Percentiles rank a stretch among this genome's conserved stretches.
Conservation (phyloP, 352 stramenopile genomes). For the Globisporangium viniferum region DNA sequence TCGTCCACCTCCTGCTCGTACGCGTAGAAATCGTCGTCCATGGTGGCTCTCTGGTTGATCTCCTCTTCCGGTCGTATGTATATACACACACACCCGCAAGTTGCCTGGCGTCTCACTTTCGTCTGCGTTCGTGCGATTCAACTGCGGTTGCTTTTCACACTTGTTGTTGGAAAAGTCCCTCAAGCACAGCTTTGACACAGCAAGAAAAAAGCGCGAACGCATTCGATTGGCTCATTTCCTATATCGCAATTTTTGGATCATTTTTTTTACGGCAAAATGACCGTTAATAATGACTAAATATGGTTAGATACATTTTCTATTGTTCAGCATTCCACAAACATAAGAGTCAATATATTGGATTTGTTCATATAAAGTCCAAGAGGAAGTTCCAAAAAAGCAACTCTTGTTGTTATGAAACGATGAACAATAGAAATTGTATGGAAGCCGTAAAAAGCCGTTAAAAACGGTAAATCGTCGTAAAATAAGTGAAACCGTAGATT, state of each 20-base stretch:
- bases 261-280: too few relatives aligned
- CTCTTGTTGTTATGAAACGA: too few relatives aligned
- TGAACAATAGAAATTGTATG: background rate
- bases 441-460: background rate
- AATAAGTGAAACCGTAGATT: background rate
- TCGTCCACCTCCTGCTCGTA: slow-evolving; percentile 77
- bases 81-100: background rate
- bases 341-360: too few relatives aligned
- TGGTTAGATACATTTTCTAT: too few relatives aligned
- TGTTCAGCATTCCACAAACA: too few relatives aligned
- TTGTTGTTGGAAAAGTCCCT: background rate
- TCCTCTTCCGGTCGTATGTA: background rate
- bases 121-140: background rate
- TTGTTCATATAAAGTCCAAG: too few relatives aligned
- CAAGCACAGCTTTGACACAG: background rate
- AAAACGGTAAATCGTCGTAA: background rate
- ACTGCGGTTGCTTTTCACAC: background rate
- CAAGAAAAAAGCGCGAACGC: slow-evolving; percentile 24
- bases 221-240: slow-evolving; percentile 23
- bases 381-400: too few relatives aligned
- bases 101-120: background rate
- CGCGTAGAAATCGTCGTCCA: slow-evolving; percentile 70
- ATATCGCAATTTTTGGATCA: too few relatives aligned
- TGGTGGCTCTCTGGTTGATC: slow-evolving; percentile 25
- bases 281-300: too few relatives aligned